Base-by-base conservation (phyloP, 371 early-diverging fungal genomes). In the Mortierella sp. region DNA sequence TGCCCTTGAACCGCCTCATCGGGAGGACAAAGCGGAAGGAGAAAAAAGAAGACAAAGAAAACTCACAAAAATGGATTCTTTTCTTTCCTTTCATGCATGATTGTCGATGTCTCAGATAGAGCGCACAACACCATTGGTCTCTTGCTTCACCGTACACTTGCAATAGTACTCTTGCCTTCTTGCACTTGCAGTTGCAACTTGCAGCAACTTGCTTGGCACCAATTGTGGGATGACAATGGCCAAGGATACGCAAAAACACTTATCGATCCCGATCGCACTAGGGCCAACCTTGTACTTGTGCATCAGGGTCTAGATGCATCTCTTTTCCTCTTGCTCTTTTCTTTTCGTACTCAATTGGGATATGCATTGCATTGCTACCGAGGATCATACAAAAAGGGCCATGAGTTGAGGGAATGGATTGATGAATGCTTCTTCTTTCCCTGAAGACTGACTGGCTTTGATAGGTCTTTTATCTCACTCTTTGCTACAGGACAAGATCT, bases 31-130 rank as follows among this genome's bases (percentile, higher is more conserved):
- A 61, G 59, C 34, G 16, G 31, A 31, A 59, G 61, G 31, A 59
- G 31, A 34, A 19, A 34, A 5, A 14, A 59, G 16, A 59, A 10
- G 14, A 31, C 16, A 34, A 21, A 21, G 16, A 16, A 54, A 24
- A 37, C 28, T 2, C 8, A 44, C 71, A 9, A 31, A 46, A n/a
- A 28, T 46, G 48, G 44, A 71, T 43, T 10, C 0, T 44, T 31
- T 69, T 40, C 24, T 43, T 48, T 71, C 13, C 16, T 37, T 72
- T 31, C 64, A 37, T 67, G 67, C 67, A 67, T 67, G 43, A 67
- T 24, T 21, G 67, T 37, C 67, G 19, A 37, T 67, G 67, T 67
- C 67, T 67, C 67, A 67, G 67, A 67, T 67, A 67, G 43, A 40
- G 4, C 37, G 34, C 34, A 31, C 34, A 31, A 31, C 5, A 34